phyloP scores from a whole-genome alignment of 129 eudicot species.

The Centella asiatica region DNA sequence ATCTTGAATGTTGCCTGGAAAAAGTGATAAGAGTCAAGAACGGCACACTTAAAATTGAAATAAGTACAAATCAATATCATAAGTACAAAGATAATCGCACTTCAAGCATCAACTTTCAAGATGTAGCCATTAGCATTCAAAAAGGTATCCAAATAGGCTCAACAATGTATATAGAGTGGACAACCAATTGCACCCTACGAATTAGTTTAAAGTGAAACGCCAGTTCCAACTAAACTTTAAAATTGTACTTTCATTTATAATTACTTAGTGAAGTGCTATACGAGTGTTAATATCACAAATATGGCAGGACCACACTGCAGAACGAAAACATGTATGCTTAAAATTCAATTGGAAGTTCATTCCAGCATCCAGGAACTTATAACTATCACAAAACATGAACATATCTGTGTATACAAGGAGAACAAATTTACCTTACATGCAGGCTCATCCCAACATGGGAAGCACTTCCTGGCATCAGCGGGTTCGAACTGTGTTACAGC shows the following conservation, averaged over 20 bases:
- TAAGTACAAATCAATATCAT: not conserved
- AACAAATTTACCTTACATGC: slow-evolving; percentile 69
- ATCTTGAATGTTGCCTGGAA: slow-evolving; percentile 89
- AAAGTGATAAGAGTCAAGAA: not conserved
- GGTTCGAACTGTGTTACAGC: slow-evolving; percentile 98
- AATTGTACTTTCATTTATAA: no score
- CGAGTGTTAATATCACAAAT: no score
- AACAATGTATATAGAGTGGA: no score
- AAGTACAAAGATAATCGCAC: not conserved
- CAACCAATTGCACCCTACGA: no score
- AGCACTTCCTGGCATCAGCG: slow-evolving; percentile 95
- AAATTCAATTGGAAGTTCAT: not conserved
- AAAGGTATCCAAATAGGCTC: not conserved
- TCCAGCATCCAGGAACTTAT: not conserved
- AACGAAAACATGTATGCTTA: not conserved
- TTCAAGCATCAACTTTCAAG: not conserved
- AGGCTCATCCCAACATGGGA: slow-evolving; percentile 99
- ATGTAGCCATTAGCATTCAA: no score
- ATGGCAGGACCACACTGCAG: no score
- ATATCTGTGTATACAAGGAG: not conserved
- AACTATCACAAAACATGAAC: not conserved
- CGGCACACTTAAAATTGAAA: no score
- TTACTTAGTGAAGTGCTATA: no score
- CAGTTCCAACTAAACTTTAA: no score
- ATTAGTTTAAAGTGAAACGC: no score